A percentile compares a stretch with the other conserved stretches of the same genome.
phyloP scores from a whole-genome alignment of 495 filamentous ascomycete species.

The Penicillium antarcticum region DNA sequence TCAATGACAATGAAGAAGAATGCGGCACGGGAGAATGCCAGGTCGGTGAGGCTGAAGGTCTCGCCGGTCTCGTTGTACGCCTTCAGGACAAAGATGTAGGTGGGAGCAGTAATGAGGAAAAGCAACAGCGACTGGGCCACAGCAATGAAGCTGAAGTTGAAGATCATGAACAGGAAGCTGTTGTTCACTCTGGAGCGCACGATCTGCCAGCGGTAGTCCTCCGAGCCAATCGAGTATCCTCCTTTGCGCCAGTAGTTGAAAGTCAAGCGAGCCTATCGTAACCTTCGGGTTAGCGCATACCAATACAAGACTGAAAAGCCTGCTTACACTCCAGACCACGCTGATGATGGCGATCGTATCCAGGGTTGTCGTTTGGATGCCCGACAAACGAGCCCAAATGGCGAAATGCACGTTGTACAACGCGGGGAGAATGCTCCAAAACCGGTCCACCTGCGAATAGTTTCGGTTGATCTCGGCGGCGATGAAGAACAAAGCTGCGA shows the following conservation, averaged over 20 bases:
- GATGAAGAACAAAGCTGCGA: conserved; percentile 67
- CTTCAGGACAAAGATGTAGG: conserved; percentile 71
- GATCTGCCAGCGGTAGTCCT: conserved; percentile 89
- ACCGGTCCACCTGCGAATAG: conserved; percentile 89
- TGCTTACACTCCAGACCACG: conserved; percentile 75
- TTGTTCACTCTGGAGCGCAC: conserved; percentile 49
- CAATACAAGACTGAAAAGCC: neutral
- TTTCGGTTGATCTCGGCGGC: conserved; percentile 82
- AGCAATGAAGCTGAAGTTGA: conserved; percentile 87
- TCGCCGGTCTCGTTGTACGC: conserved; percentile 39
- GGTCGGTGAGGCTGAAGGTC: conserved; percentile 55
- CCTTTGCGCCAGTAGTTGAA: conserved; percentile 98
- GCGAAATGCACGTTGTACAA: conserved; percentile 87
- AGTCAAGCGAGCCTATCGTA: conserved; percentile 66
- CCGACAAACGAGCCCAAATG: conserved; percentile 70
- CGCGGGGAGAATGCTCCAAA: conserved; percentile 86
- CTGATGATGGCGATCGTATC: conserved; percentile 72
- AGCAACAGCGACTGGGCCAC: conserved; percentile 70
- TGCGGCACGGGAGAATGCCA: conserved; percentile 62
- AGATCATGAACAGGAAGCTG: conserved; percentile 65
- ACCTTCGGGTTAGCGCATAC: conserved; percentile 4
- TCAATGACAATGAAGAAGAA: conserved; percentile 72
- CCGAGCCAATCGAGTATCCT: conserved; percentile 79
- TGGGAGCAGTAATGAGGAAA: conserved; percentile 71
- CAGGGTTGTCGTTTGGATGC: conserved; percentile 67